Percentiles rank a stretch among this genome's conserved stretches.
These are phyloP conservation scores for Pythium rhizo-oryzae DNA, from an alignment of 352 stramenopile genomes.

Conservation along the genomic window DNA sequence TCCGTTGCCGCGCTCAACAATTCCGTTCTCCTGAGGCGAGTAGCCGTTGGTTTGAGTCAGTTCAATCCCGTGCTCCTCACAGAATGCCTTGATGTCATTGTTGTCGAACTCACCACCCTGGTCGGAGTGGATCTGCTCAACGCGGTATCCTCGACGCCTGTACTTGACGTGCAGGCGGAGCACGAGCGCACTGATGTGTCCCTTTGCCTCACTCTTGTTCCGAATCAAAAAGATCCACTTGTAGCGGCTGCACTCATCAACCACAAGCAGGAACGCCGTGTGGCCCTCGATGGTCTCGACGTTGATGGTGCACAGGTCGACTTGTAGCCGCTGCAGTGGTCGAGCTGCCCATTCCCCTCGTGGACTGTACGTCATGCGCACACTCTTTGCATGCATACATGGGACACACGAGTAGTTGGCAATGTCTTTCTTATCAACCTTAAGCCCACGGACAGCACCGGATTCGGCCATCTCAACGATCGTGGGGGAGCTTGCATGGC, in stretches of 20 bases:
- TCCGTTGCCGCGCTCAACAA: no score
- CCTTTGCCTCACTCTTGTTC: constrained; percentile 8
- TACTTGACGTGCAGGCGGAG: not conserved
- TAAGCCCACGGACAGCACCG: not conserved
- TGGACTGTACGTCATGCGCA: not conserved
- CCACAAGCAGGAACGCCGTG: constrained; percentile 23
- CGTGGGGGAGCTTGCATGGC: not conserved
- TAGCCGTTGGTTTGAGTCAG: no score
- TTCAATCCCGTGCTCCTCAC: no score
- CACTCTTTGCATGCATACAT: not conserved
- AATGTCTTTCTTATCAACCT: not conserved
- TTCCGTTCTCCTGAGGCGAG: no score
- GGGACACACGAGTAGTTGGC: not conserved
- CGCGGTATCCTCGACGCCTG: no score
- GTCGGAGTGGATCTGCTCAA: no score
- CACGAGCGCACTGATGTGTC: not conserved
- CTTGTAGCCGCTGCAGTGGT: not conserved
- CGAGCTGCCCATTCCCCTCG: not conserved
- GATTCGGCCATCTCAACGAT: not conserved
- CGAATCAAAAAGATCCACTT: constrained; percentile 27
- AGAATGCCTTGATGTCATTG: no score
- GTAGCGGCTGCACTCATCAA: constrained; percentile 26
- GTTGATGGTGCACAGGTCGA: not conserved
- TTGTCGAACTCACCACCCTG: no score
- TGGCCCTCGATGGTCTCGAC: not conserved